Percentiles rank a stretch among this genome's conserved stretches.
These are phyloP conservation scores for Acanthochlamys bracteata DNA, from an alignment of 106 monocot species.

Conservation along the genomic window DNA sequence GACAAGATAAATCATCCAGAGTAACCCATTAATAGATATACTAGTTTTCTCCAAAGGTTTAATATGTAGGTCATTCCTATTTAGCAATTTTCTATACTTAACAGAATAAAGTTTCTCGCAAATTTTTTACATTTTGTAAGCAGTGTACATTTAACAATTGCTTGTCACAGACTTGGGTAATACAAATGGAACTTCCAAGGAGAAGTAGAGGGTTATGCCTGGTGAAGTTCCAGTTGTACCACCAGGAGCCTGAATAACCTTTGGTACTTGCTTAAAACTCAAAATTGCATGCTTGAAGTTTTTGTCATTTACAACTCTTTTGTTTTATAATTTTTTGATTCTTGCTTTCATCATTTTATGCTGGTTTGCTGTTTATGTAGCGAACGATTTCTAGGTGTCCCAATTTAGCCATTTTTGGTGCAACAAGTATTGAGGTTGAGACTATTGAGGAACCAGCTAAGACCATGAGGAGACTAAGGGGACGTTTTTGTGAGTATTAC, in stretches of 20 bases:
- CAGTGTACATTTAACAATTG: conserved; percentile 52
- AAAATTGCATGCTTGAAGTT: background rate
- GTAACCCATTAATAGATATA: too few relatives aligned
- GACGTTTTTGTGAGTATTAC: background rate
- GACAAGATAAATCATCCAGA: too few relatives aligned
- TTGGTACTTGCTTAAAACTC: conserved; percentile 20
- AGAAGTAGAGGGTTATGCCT: conserved; percentile 35
- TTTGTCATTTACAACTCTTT: background rate
- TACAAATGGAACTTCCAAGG: conserved; percentile 57
- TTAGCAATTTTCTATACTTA: too few relatives aligned
- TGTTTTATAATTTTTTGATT: background rate
- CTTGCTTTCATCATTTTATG: background rate
- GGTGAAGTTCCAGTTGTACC: conserved; percentile 18
- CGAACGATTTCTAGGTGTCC: too few relatives aligned
- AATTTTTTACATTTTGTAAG: background rate
- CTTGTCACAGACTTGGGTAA: conserved; percentile 51
- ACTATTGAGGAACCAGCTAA: background rate
- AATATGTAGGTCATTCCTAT: too few relatives aligned
- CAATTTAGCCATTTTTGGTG: conserved; percentile 41
- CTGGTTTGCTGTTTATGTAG: too few relatives aligned
- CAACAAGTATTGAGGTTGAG: conserved; percentile 19
- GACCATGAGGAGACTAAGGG: background rate
- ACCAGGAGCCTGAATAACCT: conserved; percentile 40
- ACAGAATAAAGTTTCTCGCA: too few relatives aligned
- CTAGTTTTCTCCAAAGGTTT: too few relatives aligned